Evolutionary conservation across 192 early-diverging fungal species (phyloP).

Genomic region (Podila epigama): DNA sequence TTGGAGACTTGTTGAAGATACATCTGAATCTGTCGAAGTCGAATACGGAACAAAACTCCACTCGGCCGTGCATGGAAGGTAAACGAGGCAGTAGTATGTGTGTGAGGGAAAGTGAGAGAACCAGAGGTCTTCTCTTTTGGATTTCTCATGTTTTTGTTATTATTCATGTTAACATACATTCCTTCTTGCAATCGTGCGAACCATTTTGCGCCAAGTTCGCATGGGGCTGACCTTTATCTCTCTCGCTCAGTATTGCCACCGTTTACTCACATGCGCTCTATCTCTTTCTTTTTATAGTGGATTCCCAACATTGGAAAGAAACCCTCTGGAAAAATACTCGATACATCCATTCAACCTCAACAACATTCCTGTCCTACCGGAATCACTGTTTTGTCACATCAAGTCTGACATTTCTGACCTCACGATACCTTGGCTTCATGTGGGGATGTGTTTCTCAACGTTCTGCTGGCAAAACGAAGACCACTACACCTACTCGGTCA

Average conservation of each 20-base stretch:
- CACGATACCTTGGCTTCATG: slow-evolving; percentile 97
- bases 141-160: too few species aligned
- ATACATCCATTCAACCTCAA: slow-evolving; percentile 88
- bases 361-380: slow-evolving; percentile 82
- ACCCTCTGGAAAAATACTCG: slow-evolving; percentile 74
- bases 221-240: too few species aligned
- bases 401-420: slow-evolving; percentile 93
- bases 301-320: slow-evolving; percentile 77
- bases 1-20: slow-evolving; percentile 88
- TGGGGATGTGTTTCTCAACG: slow-evolving; percentile 94
- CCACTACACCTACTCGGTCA: slow-evolving; percentile 97
- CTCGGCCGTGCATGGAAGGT: slow-evolving; percentile 90
- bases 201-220: too few species aligned
- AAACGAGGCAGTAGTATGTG: too few species aligned
- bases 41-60: slow-evolving; percentile 98
- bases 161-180: too few species aligned
- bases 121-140: too few species aligned
- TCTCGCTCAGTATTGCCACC: too few species aligned
- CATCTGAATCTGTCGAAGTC: slow-evolving; percentile 87
- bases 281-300: slow-evolving; percentile 59
- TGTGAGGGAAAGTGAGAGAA: too few species aligned
- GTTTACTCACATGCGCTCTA: not conserved
- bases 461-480: slow-evolving; percentile 99
- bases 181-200: too few species aligned
- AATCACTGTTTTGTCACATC: slow-evolving; percentile 88